These are phyloP conservation scores for Aspergillus taichungensis DNA, from an alignment of 495 filamentous ascomycete genomes.

Conservation along the genomic window DNA sequence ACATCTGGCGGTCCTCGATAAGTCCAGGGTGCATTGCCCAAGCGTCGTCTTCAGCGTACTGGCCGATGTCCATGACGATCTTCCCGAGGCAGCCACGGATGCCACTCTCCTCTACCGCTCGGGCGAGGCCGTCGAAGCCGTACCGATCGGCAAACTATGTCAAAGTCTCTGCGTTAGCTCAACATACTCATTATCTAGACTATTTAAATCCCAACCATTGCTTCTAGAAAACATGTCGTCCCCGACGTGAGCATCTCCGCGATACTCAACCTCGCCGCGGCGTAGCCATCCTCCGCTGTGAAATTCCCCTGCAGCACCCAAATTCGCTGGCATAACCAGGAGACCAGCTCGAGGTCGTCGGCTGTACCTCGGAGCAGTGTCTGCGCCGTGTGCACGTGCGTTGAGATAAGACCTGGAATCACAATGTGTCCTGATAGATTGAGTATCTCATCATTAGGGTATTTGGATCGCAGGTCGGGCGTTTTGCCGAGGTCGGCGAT, in stretches of 20 bases:
- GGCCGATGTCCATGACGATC: conserved; percentile 30
- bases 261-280: conserved; percentile 37
- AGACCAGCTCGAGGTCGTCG: conserved; percentile 36
- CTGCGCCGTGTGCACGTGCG: conserved; percentile 43
- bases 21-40: conserved; percentile 45
- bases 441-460: conserved; percentile 19
- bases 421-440: conserved; percentile 34
- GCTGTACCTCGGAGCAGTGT: conserved; percentile 40
- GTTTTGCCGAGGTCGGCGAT: conserved; percentile 39
- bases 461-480: conserved; percentile 10
- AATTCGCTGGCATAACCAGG: conserved; percentile 40
- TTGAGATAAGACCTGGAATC: conserved; percentile 41
- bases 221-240: conserved; percentile 44
- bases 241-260: conserved; percentile 43
- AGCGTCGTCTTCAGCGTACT: conserved; percentile 35
- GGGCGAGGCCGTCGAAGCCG: conserved; percentile 38
- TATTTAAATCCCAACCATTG: conserved; percentile 26
- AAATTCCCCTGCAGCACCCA: conserved; percentile 42
- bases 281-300: conserved; percentile 36
- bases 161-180: background rate
- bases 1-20: conserved; percentile 36
- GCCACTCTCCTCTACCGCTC: conserved; percentile 38
- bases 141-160: conserved; percentile 37
- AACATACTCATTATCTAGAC: background rate
- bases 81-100: conserved; percentile 41